phyloP scores from a whole-genome alignment of 2,329 filamentous ascomycete genomes.

The Ascochyta koolunga region DNA sequence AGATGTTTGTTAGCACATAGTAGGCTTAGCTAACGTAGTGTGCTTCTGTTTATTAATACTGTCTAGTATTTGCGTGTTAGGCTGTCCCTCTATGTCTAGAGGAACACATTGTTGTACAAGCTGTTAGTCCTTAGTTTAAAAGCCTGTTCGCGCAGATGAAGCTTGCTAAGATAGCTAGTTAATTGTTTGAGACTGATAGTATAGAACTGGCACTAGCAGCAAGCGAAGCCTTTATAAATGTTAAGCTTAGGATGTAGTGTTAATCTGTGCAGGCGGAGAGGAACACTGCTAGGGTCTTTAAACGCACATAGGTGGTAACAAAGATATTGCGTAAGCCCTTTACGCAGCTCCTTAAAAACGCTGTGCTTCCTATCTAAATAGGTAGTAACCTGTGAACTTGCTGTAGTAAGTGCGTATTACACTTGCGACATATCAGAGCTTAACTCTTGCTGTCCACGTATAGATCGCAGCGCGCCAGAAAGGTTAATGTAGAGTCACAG shows the following conservation, averaged over 20 bases:
- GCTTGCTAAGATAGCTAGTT: conserved; percentile 2
- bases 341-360: conserved; percentile 3
- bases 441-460: neutral
- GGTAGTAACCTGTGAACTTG: conserved; percentile 1
- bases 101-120: conserved; percentile 12
- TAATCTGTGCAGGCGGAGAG: neutral
- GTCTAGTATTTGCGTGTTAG: conserved; percentile 2
- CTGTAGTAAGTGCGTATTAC: neutral
- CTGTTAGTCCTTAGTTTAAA: conserved; percentile 1
- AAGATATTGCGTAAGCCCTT: conserved; percentile 4
- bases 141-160: conserved; percentile 1
- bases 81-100: too few relatives aligned
- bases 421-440: neutral
- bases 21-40: neutral
- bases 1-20: conserved; percentile 3
- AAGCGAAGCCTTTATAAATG: conserved; percentile 4
- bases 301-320: neutral
- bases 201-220: conserved; percentile 3
- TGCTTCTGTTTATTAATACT: conserved; percentile 5
- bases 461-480: neutral
- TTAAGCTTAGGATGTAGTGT: conserved; percentile 1
- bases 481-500: neutral
- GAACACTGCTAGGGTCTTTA: neutral
- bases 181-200: conserved; percentile 4
- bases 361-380: conserved; percentile 2